A percentile compares a stretch with the other conserved stretches of the same genome.
These are phyloP conservation scores for Datura wrightii DNA, from an alignment of 257 asterid genomes.

Conservation along the genomic window DNA sequence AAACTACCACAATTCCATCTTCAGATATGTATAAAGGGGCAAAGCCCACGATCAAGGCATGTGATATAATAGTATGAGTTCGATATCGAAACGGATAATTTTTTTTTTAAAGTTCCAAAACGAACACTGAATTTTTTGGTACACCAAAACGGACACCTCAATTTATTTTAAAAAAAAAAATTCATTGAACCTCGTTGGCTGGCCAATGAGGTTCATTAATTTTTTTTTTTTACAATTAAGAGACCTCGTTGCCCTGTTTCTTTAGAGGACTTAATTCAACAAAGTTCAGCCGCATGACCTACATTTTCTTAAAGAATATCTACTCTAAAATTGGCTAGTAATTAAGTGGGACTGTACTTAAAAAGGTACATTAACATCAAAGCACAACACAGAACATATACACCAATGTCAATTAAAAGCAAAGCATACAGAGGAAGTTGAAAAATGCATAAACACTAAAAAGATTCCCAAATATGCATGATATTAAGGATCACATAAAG, in stretches of 20 bases:
- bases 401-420: background rate
- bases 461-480: background rate
- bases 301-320: no score
- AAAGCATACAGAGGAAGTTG: background rate
- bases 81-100: no score
- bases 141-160: no score
- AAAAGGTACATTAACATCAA: background rate
- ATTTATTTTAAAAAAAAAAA: no score
- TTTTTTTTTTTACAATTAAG: no score
- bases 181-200: no score
- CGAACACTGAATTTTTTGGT: no score
- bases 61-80: background rate
- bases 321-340: background rate
- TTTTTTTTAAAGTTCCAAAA: no score
- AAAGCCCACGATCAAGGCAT: background rate
- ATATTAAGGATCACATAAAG: background rate
- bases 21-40: background rate
- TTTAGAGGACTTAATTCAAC: no score
- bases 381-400: background rate
- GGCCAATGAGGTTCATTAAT: no score
- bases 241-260: no score
- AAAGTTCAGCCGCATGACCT: no score
- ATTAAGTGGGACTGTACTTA: background rate
- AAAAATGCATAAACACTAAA: background rate
- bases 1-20: background rate